Evolutionary conservation across 2,329 filamentous ascomycete species (phyloP), one percentile per base, ranked within the genome.

Genomic region (Colletotrichum agaves): DNA sequence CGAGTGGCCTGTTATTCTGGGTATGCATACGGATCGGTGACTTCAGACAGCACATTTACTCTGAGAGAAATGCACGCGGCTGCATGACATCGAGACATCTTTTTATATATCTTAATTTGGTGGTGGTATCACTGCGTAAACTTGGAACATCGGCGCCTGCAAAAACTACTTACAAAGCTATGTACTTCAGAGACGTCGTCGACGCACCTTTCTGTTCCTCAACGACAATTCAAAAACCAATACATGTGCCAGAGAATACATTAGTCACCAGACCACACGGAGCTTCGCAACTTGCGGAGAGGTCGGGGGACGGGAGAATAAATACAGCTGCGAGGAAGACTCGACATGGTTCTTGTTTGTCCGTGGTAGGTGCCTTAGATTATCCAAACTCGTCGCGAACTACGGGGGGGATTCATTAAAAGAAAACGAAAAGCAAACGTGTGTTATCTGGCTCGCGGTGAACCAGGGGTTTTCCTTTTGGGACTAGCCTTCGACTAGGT

Each of bases 231-330:
- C 6, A 21, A 43, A 39, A 33, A 53, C 50, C 37, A 50, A 52
- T 33, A 52, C 47, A 12, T 52, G 37, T 46, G 41, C 43, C 35
- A 43, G 37, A 50, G 13, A 43, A 67, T 58, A 58, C 37, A 67
- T 52, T 58, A 57, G 50, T 57, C 59, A 58, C 44, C 52, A 63
- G 63, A 67, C 63, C 60, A 52, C 44, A 55, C 43, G 59, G 58
- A 62, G 60, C 63, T 58, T 63, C 46, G 27, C 15, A 27, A 23
- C 41, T 44, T 44, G 17, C 21, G 50, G n/a, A 44, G 11, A 27
- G 15, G 13, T 7, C 33, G 35, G 11, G 35, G 35, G 35, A 37
- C 4, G 56, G 56, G 5, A 50, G 50, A 59, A 63, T 58, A 58
- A 57, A 37, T 37, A 37, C 35, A 37, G 5, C 8, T 27, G 27